Conservation (phyloP, 2,329 filamentous ascomycete species). For the Nemania bipapillata region DNA sequence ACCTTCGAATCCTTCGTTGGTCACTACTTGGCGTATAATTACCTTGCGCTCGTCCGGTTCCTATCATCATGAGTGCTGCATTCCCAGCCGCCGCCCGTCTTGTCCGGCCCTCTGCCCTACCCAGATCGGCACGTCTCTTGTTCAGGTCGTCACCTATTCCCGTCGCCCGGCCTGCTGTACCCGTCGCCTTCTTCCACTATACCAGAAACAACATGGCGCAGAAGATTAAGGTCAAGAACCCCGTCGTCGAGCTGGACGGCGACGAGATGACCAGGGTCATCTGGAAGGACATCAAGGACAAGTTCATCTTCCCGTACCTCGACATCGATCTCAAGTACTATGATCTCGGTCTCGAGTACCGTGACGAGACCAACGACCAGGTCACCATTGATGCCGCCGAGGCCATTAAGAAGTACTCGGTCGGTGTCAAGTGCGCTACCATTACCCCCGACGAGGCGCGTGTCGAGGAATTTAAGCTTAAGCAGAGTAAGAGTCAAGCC, state of each 20-base stretch:
- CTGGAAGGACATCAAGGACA: constrained; percentile 99
- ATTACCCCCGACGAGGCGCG: constrained; percentile 98
- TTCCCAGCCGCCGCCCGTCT: constrained; percentile 47
- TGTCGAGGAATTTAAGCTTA: constrained; percentile 97
- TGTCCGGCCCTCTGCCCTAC: constrained; percentile 46
- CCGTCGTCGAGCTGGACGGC: constrained; percentile 96
- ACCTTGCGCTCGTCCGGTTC: constrained; percentile 17
- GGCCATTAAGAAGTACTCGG: constrained; percentile 98
- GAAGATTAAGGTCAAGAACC: constrained; percentile 99
- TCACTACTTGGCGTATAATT: constrained; percentile 20
- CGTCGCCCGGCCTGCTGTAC: constrained; percentile 43
- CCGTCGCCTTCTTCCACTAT: constrained; percentile 52
- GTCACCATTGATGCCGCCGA: constrained; percentile 95
- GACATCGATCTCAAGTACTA: constrained; percentile 99
- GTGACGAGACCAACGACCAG: constrained; percentile 94
- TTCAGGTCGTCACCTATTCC: constrained; percentile 45
- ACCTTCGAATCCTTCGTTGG: constrained; percentile 5
- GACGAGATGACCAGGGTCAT: constrained; percentile 98
- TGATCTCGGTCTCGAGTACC: constrained; percentile 87
- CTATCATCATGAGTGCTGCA: constrained; percentile 46
- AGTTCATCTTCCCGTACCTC: constrained; percentile 95
- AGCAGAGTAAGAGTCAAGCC: constrained; percentile 80
- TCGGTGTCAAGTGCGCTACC: constrained; percentile 98
- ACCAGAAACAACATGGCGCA: constrained; percentile 66
- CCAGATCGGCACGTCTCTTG: constrained; percentile 47